phyloP scores from a whole-genome alignment of 2,329 filamentous ascomycete species.

The Venturia carpophila region DNA sequence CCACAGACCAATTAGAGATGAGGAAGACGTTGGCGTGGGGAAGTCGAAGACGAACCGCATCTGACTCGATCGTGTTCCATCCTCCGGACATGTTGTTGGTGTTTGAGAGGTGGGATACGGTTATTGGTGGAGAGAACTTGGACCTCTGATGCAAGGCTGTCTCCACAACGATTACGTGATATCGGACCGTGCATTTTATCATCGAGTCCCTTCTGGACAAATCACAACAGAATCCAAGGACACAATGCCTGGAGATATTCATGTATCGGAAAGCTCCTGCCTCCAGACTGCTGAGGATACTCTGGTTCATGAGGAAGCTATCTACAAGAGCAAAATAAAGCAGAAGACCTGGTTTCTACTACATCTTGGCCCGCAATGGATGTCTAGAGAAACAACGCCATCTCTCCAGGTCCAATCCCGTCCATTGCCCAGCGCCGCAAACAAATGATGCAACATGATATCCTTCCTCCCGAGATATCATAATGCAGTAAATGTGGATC shows the following conservation, averaged over 20 bases:
- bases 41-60: constrained; percentile 60
- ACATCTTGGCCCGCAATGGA: background rate
- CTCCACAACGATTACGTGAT: background rate
- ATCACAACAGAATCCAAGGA: too few relatives aligned
- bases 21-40: background rate
- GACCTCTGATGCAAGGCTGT: background rate
- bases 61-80: constrained; percentile 97
- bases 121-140: background rate
- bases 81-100: constrained; percentile 47
- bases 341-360: background rate
- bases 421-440: background rate
- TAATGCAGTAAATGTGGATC: background rate
- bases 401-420: background rate
- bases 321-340: background rate
- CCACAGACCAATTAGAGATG: constrained; percentile 19
- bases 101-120: background rate
- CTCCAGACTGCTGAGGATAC: background rate
- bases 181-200: background rate
- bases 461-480: background rate
- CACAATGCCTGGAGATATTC: too few relatives aligned
- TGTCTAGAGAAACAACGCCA: background rate
- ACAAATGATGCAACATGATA: background rate
- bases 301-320: background rate
- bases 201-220: background rate
- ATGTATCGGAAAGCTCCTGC: background rate